Evolutionary conservation across 2,329 filamentous ascomycete genomes (phyloP), one percentile per base, ranked within the genome.

Genomic region (Aciculosporium take): DNA sequence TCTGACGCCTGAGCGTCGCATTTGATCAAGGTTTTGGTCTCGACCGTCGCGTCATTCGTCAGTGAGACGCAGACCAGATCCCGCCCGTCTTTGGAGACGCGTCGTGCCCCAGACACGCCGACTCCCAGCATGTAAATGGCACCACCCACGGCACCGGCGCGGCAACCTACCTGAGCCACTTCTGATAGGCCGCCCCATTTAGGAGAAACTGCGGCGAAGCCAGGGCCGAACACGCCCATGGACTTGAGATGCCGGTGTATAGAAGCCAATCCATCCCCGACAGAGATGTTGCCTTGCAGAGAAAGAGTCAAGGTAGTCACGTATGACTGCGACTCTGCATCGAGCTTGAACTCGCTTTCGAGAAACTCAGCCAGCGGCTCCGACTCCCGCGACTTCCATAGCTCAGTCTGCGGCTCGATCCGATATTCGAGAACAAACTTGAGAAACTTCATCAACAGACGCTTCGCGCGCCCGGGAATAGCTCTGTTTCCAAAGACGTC

Each of bases 121-220:
- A 80, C 81, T 33, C 79, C 82, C 13, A 96, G 74, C 58, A 94
- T 84, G 62, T 96, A 96, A 3, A 93, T 75, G 9, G 80, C 85
- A 37, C 91, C 91, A 28, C 89, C 89, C 6, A 98, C 91, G 17
- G 89, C 89, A 46, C 81, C 79, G 30, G 89, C 86, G 50, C 89
- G 82, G 57, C 91, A 96, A 4, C 80, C 84, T 20, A 94, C 87
- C 65, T 98, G 89, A 24, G 84, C 78, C 45, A 96, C 77, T 61
- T 98, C 89, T 25, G 86, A 82, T 36, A 83, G 69, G 23, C 89
- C 87, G 36, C 89, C 89, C 81, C 87, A 98, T 68, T 94, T 95
- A 18, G 88, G 81, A 49, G 94, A 76, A 10, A 98, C 77, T 36
- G 86, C 84, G 39, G 84, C 84, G 56, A 96, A 96, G 8, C 89